phyloP scores from a whole-genome alignment of 805 yeast genomes.

The Myxozyma sirexii region DNA sequence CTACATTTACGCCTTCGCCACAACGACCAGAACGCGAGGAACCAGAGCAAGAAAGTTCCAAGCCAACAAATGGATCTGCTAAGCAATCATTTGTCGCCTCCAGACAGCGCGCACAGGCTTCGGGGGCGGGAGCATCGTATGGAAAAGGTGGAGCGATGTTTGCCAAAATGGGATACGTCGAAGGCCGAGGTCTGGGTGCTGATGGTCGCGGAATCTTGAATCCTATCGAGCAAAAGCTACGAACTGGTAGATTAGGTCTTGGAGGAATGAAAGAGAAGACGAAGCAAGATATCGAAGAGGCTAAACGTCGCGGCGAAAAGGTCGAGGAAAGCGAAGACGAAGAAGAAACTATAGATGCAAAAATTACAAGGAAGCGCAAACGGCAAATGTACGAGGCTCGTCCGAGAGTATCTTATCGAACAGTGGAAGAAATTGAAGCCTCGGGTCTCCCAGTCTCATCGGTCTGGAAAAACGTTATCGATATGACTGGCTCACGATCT shows the following conservation, averaged over 20 bases:
- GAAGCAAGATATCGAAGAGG: constrained; percentile 33
- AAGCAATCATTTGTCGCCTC: constrained; percentile 15
- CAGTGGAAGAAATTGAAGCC: constrained; percentile 40
- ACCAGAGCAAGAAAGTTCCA: background rate
- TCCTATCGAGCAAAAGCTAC: constrained; percentile 73
- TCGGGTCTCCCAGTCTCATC: constrained; percentile 40
- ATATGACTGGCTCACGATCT: constrained; percentile 34
- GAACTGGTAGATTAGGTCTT: constrained; percentile 73
- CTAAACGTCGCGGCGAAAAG: constrained; percentile 31
- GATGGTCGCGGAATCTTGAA: constrained; percentile 69
- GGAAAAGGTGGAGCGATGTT: constrained; percentile 85
- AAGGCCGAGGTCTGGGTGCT: constrained; percentile 84
- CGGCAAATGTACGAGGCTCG: constrained; percentile 11
- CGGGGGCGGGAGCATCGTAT: constrained; percentile 19
- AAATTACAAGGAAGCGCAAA: constrained; percentile 30
- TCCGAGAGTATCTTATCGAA: constrained; percentile 35
- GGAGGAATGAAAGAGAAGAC: constrained; percentile 60
- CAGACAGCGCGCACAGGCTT: constrained; percentile 1
- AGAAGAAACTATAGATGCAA: constrained; percentile 18
- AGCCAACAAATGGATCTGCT: background rate
- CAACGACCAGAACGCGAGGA: background rate
- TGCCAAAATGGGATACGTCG: constrained; percentile 82
- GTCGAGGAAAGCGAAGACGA: constrained; percentile 31
- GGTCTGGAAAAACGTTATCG: constrained; percentile 36
- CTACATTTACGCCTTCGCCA: background rate